phyloP scores from a whole-genome alignment of 2,329 filamentous ascomycete species.

The Pyrenophora seminiperda region DNA sequence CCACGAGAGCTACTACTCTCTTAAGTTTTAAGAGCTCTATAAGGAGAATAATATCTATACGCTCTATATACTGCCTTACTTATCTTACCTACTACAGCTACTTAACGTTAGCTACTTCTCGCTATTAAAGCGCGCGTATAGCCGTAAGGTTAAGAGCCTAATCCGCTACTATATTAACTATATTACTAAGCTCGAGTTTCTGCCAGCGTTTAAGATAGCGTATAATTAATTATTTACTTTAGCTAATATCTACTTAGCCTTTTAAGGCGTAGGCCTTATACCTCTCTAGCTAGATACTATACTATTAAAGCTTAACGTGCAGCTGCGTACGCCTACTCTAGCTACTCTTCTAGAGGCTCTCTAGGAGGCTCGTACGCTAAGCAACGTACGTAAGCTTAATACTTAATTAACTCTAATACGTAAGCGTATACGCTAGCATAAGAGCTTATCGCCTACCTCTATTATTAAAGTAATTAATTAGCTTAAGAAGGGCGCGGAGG shows the following conservation, averaged over 20 bases:
- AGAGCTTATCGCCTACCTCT: too few relatives aligned
- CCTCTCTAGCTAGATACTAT: conserved; percentile 38
- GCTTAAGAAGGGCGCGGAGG: too few relatives aligned
- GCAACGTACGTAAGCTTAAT: conserved; percentile 12
- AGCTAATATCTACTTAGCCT: too few relatives aligned
- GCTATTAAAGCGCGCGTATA: background rate
- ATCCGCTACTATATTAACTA: too few relatives aligned
- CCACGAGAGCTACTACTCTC: conserved; percentile 36
- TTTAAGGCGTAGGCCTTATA: too few relatives aligned
- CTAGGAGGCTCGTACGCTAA: conserved; percentile 10
- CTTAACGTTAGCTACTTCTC: background rate
- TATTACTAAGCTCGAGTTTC: background rate
- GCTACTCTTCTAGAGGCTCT: conserved; percentile 1
- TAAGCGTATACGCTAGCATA: too few relatives aligned
- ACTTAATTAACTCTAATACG: too few relatives aligned
- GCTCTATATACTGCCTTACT: background rate
- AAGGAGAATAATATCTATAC: conserved; percentile 8
- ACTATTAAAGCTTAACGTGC: conserved; percentile 38
- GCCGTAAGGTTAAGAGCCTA: background rate
- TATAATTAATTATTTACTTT: too few relatives aligned
- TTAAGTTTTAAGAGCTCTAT: conserved; percentile 38
- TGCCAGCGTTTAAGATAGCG: conserved; percentile 6
- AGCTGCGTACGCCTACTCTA: too few relatives aligned
- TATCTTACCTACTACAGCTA: background rate
- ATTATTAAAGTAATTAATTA: too few relatives aligned